phyloP scores from a whole-genome alignment of 768 basidiomycete genomes.

The Lepiota subincarnata region DNA sequence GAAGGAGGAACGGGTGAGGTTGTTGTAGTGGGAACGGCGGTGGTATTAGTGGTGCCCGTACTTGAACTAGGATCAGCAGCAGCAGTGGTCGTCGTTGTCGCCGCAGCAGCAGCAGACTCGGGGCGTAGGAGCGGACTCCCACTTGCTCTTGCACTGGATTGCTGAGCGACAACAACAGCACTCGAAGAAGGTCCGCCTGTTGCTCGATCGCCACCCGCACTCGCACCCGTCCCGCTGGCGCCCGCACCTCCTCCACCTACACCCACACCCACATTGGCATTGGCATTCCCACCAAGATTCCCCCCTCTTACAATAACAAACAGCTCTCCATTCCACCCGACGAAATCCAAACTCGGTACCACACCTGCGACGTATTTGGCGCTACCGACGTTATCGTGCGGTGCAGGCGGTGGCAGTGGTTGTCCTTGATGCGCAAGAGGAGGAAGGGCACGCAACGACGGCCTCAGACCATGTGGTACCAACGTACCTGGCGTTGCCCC shows the following conservation, averaged over 20 bases:
- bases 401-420: background rate
- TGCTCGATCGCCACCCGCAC: background rate
- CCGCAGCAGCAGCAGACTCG: background rate
- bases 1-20: background rate
- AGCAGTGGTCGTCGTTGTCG: no score
- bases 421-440: background rate
- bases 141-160: background rate
- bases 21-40: background rate
- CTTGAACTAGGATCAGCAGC: no score
- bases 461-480: no score
- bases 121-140: no score
- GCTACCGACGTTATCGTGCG: slow-evolving; percentile 28
- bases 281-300: background rate
- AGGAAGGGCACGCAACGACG: background rate
- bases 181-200: background rate
- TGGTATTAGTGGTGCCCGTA: no score
- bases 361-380: slow-evolving; percentile 41
- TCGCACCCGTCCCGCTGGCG: no score
- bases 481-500: no score
- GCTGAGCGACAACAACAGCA: no score
- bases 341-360: slow-evolving; percentile 54
- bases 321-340: slow-evolving; percentile 74
- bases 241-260: no score
- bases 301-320: slow-evolving; percentile 53
- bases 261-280: background rate